Percentiles rank a stretch among this genome's conserved stretches.
These are phyloP conservation scores for Pistacia integerrima DNA, from an alignment of 345 rosid genomes.

Conservation along the genomic window DNA sequence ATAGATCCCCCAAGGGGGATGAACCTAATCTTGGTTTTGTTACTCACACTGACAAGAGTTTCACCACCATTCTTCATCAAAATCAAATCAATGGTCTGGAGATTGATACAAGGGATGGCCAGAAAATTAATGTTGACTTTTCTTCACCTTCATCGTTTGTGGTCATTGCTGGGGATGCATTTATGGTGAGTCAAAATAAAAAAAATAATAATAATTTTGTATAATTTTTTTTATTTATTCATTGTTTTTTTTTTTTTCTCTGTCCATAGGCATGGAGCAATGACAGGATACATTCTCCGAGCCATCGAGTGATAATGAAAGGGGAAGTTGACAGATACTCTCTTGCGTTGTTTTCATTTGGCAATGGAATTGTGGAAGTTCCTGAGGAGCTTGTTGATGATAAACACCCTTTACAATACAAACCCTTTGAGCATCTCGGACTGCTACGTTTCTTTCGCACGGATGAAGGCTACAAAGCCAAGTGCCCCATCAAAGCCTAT, in stretches of 20 bases:
- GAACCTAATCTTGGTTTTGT: constrained; percentile 42
- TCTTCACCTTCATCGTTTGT: constrained; percentile 51
- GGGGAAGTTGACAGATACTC: too few relatives aligned
- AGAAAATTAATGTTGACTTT: constrained; percentile 43
- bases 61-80: constrained; percentile 63
- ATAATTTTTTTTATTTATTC: background rate
- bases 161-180: constrained; percentile 60
- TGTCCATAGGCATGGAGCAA: constrained; percentile 60
- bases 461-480: constrained; percentile 40
- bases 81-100: constrained; percentile 59
- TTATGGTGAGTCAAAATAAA: constrained; percentile 45
- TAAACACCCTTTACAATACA: constrained; percentile 52
- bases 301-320: too few relatives aligned
- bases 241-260: background rate
- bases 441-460: constrained; percentile 44
- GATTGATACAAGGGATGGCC: constrained; percentile 47
- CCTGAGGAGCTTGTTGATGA: too few relatives aligned
- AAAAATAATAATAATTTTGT: background rate
- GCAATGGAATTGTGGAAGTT: too few relatives aligned
- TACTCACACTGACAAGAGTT: constrained; percentile 64
- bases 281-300: constrained; percentile 47
- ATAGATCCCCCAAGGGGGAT: constrained; percentile 34
- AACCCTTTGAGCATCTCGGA: constrained; percentile 49
- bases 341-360: too few relatives aligned
- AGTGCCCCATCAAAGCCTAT: constrained; percentile 50